Evolutionary conservation across 192 early-diverging fungal species (phyloP).

Genomic region (Coemansia sp.): DNA sequence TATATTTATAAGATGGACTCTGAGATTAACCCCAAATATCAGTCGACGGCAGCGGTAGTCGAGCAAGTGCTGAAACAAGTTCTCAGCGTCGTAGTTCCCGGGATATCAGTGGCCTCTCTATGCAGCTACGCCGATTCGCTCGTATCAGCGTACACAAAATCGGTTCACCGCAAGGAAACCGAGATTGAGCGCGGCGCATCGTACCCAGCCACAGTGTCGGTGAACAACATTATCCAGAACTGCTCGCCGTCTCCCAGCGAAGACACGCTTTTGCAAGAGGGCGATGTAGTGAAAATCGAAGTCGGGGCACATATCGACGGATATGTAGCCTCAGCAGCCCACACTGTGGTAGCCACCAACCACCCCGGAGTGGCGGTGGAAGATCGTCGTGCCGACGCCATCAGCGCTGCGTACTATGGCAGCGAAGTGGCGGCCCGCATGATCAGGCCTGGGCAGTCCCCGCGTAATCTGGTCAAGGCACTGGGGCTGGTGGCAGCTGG

Average conservation of each 20-base stretch:
- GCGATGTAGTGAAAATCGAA: slow-evolving; percentile 91
- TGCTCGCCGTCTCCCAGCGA: slow-evolving; percentile 68
- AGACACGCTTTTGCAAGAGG: slow-evolving; percentile 63
- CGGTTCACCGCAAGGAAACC: slow-evolving; percentile 61
- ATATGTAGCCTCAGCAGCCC: slow-evolving; percentile 79
- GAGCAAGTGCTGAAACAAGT: slow-evolving; percentile 57
- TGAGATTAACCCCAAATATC: slow-evolving; percentile 28
- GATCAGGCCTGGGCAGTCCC: slow-evolving; percentile 70
- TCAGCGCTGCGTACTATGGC: slow-evolving; percentile 81
- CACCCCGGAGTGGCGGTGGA: slow-evolving; percentile 60
- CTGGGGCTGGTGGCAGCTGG: slow-evolving; percentile 56
- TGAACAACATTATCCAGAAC: slow-evolving; percentile 80
- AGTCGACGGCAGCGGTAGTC: slow-evolving; percentile 40
- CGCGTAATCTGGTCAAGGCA: slow-evolving; percentile 60
- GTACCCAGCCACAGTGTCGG: slow-evolving; percentile 80
- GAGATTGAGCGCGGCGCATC: slow-evolving; percentile 71
- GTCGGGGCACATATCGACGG: slow-evolving; percentile 92
- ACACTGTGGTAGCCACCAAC: slow-evolving; percentile 74
- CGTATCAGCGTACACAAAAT: slow-evolving; percentile 57
- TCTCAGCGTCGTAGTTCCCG: slow-evolving; percentile 55
- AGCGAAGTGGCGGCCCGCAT: slow-evolving; percentile 80
- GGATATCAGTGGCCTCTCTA: slow-evolving; percentile 62
- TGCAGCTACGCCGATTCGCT: slow-evolving; percentile 70
- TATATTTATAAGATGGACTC: slow-evolving; percentile 3
- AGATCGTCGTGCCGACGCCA: slow-evolving; percentile 72